A percentile compares a stretch with the other conserved stretches of the same genome.
phyloP scores from a whole-genome alignment of 345 rosid genomes.

The Brassica juncea region DNA sequence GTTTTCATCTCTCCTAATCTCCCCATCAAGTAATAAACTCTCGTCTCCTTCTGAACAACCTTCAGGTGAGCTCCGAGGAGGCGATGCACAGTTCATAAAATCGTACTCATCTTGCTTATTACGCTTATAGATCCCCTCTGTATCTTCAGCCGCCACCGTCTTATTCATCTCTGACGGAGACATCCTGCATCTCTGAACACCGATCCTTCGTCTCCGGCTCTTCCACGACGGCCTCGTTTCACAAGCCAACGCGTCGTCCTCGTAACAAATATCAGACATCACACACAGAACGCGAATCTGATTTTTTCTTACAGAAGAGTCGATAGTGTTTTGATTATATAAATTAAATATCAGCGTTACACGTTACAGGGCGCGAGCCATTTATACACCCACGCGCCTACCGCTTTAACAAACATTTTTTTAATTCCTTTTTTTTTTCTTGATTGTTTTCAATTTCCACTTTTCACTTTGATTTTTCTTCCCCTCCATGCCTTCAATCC shows the following conservation, averaged over 20 bases:
- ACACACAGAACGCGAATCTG: background rate
- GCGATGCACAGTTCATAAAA: slow-evolving; percentile 24
- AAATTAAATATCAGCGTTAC: slow-evolving; percentile 25
- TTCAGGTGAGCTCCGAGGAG: slow-evolving; percentile 36
- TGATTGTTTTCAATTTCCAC: slow-evolving; percentile 24
- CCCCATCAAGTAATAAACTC: slow-evolving; percentile 4
- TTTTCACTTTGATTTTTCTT: slow-evolving; percentile 32
- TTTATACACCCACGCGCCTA: slow-evolving; percentile 38
- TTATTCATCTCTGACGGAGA: slow-evolving; percentile 28
- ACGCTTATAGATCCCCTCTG: slow-evolving; percentile 43
- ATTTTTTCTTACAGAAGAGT: background rate
- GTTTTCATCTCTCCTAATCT: background rate
- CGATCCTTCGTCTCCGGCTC: slow-evolving; percentile 68
- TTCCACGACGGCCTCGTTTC: slow-evolving; percentile 47
- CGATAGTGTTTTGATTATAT: background rate
- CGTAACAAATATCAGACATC: slow-evolving; percentile 71
- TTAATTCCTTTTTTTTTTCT: slow-evolving; percentile 20
- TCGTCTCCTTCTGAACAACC: slow-evolving; percentile 8
- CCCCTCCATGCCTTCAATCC: slow-evolving; percentile 11
- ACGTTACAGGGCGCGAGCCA: slow-evolving; percentile 17
- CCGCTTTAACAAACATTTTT: slow-evolving; percentile 37
- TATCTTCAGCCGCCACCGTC: background rate
- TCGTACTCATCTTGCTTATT: slow-evolving; percentile 42
- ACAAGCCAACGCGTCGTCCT: slow-evolving; percentile 39
- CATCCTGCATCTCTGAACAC: slow-evolving; percentile 55